Evolutionary conservation across 1,284 basidiomycete genomes (phyloP), one percentile per base, ranked within the genome.

Genomic region (Gymnopus androsaceus): DNA sequence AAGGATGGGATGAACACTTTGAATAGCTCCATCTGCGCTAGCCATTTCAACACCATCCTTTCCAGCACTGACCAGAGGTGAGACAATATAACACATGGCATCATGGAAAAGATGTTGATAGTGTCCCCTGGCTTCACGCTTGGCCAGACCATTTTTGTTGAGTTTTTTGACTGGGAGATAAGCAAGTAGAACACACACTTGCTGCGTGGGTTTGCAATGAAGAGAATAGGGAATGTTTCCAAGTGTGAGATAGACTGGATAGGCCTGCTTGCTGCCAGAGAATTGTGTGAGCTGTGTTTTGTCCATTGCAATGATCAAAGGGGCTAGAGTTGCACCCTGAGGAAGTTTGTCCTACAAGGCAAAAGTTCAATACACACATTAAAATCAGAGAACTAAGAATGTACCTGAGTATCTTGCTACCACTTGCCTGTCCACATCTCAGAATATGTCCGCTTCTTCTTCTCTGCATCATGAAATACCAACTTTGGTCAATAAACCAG

Each of bases 351-450:
- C 72, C 31, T 28, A 44, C 44, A 27, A 38, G 34, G 11, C 17
- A 45, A 23, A 28, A 30, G 31, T 15, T 17, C 11, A 48, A 21
- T 6, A n/a, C 25, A n/a, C n/a, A n/a, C n/a, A n/a, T n/a, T 38
- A 4, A 12, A 56, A 44, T 37, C 6, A 41, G 7, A 6, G n/a
- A 6, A 41, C n/a, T 5, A 30, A 9, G 5, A 6, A 42, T 64
- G 25, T 31, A 72, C 73, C 67, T 76, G 74, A 0, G 64, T 71
- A 12, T 50, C 40, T 69, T 71, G 75, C 72, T 72, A 74, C 74
- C 74, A 75, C 33, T 67, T 64, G 0, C 70, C 71, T 0, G 72
- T 72, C 36, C 73, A 59, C 60, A 75, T 68, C 15, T 72, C 70
- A 59, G 69, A 64, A 47, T 63, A 74, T 0, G 72, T 3, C 49